Conservation (phyloP, 441 rosid genomes). For the Mallotus repandus region DNA sequence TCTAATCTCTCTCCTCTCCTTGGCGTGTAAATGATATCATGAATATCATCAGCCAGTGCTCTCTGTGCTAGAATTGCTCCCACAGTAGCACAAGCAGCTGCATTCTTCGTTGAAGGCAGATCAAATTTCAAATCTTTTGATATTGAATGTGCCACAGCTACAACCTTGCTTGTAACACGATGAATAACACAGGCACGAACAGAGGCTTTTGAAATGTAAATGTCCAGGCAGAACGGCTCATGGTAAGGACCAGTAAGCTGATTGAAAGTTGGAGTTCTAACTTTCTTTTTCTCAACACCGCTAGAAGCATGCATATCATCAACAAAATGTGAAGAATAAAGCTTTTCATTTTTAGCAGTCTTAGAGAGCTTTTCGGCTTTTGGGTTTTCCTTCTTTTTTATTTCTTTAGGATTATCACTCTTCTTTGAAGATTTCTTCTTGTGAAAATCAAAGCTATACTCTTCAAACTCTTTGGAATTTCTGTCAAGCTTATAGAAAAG, state of each 20-base stretch:
- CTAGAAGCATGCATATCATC: conserved; percentile 22
- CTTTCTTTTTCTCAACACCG: conserved; percentile 43
- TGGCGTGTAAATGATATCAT: conserved; percentile 67
- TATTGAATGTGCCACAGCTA: conserved; percentile 82
- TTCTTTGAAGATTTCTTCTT: conserved; percentile 50
- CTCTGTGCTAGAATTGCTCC: conserved; percentile 74
- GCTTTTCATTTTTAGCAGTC: conserved; percentile 22
- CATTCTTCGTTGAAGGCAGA: conserved; percentile 66
- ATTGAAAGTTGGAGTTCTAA: conserved; percentile 73
- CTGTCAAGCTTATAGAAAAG: conserved; percentile 79
- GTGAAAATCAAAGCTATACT: conserved; percentile 68
- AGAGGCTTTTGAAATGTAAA: conserved; percentile 74
- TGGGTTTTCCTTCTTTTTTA: conserved; percentile 26
- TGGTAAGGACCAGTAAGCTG: conserved; percentile 86
- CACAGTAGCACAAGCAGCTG: conserved; percentile 61
- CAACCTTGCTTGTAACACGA: conserved; percentile 84
- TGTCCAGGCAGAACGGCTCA: conserved; percentile 83
- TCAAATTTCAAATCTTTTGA: conserved; percentile 81
- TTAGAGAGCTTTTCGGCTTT: conserved; percentile 22
- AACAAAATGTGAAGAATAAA: conserved; percentile 13
- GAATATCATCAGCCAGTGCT: conserved; percentile 76
- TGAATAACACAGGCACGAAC: conserved; percentile 84
- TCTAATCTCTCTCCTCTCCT: conserved; percentile 76
- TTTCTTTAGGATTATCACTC: conserved; percentile 28
- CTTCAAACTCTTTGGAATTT: conserved; percentile 78